phyloP scores from a whole-genome alignment of 2,329 filamentous ascomycete genomes.

The Ceratocystis albifundus region DNA sequence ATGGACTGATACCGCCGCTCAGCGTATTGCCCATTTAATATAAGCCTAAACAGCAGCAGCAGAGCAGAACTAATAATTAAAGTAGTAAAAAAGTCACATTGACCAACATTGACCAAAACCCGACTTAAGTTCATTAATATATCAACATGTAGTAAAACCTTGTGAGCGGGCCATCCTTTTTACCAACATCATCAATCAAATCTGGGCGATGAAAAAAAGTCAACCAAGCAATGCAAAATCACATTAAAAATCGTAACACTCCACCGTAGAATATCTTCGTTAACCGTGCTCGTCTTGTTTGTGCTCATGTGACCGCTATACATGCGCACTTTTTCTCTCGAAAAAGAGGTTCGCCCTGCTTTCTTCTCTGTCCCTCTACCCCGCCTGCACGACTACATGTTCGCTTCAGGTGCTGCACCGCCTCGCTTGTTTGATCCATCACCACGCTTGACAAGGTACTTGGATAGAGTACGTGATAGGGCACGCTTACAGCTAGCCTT shows the following conservation, averaged over 20 bases:
- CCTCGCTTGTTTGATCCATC: constrained; percentile 22
- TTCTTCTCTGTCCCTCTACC: not conserved
- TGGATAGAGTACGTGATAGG: constrained; percentile 84
- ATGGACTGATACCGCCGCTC: not conserved
- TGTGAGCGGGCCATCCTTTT: no score
- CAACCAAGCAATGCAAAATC: constrained; percentile 1
- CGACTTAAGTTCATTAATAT: no score
- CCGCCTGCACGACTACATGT: constrained; percentile 7
- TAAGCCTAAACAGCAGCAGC: not conserved
- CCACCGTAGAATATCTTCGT: not conserved
- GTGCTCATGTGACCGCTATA: no score
- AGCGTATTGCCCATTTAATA: not conserved
- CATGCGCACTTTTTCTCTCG: no score
- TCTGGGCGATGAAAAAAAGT: no score
- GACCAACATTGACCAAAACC: not conserved
- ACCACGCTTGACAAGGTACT: constrained; percentile 60
- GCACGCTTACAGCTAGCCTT: constrained; percentile 98
- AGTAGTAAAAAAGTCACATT: not conserved
- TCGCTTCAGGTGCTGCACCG: constrained; percentile 13
- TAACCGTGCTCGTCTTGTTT: not conserved
- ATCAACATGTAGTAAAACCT: no score
- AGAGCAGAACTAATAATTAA: not conserved
- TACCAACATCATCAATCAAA: no score
- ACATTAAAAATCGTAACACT: constrained; percentile 9
- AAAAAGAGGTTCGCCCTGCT: no score